Evolutionary conservation across 2,329 filamentous ascomycete species (phyloP), one percentile per base, ranked within the genome.

Genomic region (Ophiobolus disseminans): DNA sequence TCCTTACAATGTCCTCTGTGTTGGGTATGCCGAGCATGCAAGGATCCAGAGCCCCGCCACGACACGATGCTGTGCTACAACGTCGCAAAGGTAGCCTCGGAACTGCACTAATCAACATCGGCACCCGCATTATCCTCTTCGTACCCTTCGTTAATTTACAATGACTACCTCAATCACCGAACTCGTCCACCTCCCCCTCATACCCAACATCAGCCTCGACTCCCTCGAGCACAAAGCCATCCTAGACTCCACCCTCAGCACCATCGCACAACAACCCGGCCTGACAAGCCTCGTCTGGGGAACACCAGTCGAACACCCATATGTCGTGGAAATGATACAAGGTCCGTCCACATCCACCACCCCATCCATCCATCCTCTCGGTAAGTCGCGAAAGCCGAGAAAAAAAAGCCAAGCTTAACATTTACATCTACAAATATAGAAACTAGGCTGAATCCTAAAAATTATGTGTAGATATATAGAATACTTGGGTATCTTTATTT

Each of bases 161-260:
- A 70, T 68, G 65, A 31, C 60, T 3, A 37, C 44, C 5, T 50
- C 41, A 16, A 69, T 65, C 19, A 76, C 73, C 3, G 78, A 79
- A 63, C 64, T 78, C 42, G 70, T 65, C 11, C 62, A 65, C 40
- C 39, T 78, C 4, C 66, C 73, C 0, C 60, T 80, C 34, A 68
- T 66, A n/a, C 40, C 74, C 1, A 70, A 66, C n/a, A 21, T 60
- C 25, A 55, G 65, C 30, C 41, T 70, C 3, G 38, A 50, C 1
- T 34, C 50, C 0, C 67, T 62, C 11, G 62, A 68, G n/a, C 55
- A 62, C 8, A 64, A 68, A 23, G 42, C 47, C 19, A 61, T 72
- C 4, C 63, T 73, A 60, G 60, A 70, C 9, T 58, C 65, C 9
- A 60, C 63, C 6, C 56, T 75, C 10, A 53, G 61, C 7, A 75